phyloP scores from a whole-genome alignment of 2,329 filamentous ascomycete species.

The Trichophaea hybrida region DNA sequence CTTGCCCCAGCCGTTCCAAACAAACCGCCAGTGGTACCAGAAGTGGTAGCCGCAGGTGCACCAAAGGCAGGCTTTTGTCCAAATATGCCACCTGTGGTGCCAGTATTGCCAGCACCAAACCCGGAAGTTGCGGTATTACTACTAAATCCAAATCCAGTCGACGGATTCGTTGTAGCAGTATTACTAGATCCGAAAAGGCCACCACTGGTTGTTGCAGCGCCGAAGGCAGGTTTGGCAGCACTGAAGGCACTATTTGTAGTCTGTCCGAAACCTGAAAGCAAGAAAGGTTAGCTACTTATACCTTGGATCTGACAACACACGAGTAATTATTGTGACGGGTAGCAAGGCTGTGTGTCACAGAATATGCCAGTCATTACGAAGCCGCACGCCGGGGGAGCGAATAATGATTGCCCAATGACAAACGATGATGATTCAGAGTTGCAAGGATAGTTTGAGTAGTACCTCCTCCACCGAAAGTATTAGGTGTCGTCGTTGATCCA shows the following conservation, averaged over 20 bases:
- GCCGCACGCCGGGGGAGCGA: background rate
- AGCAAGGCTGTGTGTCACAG: background rate
- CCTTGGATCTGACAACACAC: background rate
- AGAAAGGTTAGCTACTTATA: background rate
- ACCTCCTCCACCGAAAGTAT: constrained; percentile 29
- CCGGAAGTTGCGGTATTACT: constrained; percentile 20
- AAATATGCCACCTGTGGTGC: constrained; percentile 26
- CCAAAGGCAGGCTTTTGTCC: constrained; percentile 42
- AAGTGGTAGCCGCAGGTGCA: constrained; percentile 32
- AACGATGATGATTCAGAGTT: constrained; percentile 4
- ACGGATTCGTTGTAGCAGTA: constrained; percentile 14
- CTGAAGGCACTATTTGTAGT: constrained; percentile 13
- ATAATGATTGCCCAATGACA: constrained; percentile 6
- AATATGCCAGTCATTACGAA: background rate
- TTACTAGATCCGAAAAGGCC: constrained; percentile 27
- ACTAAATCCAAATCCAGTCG: constrained; percentile 21
- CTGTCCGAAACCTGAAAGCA: constrained; percentile 19
- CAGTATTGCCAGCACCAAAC: constrained; percentile 24
- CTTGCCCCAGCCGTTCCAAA: constrained; percentile 37
- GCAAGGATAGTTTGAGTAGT: constrained; percentile 8
- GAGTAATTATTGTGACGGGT: background rate
- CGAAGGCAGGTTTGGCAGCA: constrained; percentile 17
- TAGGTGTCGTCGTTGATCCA: constrained; percentile 23
- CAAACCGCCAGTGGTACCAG: constrained; percentile 36
- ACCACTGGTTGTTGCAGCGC: constrained; percentile 16